Evolutionary conservation across 306 rosid species (phyloP), one percentile per base, ranked within the genome.

Genomic region (Prunus mongolica): DNA sequence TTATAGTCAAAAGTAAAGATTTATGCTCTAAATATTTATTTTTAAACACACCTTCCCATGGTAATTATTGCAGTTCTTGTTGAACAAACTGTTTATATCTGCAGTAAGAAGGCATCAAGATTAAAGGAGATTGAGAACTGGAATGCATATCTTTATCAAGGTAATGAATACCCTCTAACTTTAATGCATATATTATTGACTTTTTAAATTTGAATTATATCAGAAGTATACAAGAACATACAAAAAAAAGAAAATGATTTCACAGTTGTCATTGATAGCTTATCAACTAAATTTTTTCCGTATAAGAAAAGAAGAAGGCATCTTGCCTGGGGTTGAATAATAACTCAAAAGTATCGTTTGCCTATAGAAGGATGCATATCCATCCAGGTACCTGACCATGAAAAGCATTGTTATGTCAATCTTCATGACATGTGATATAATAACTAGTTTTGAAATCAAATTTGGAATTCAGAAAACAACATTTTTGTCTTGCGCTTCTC

Each of bases 61-160:
- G 85, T 90, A 89, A 86, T 90, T 91, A 73, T 58, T 52, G 72
- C 97, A 94, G 28, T 84, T 88, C 84, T 83, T 89, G 78, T 91
- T 91, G 90, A 94, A 94, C 57, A 91, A 81, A 18, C 82, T 91
- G 80, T 91, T 94, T 74, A 94, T 91, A 81, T 90, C 98, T 94
- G 87, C 78, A 83, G 82, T 49, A 79, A 79, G 38, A 55, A 78
- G 60, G 47, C 66, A 56, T 11, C 65, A 45, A 62, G 50, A 27
- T 81, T 69, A 79, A 41, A 62, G 67, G 12, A 78, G 51, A 41
- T 54, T 13, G 47, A 61, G 56, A 30, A 49, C 73, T 45, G 57
- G 25, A 67, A 32, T 50, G 14, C 54, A 28, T 28, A 1, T 13
- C 10, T 56, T 56, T 56, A 56, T 25, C 27, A 18, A 52, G 62